Conservation (phyloP, 2,329 filamentous ascomycete genomes). For the Cladophialophora bantiana region DNA sequence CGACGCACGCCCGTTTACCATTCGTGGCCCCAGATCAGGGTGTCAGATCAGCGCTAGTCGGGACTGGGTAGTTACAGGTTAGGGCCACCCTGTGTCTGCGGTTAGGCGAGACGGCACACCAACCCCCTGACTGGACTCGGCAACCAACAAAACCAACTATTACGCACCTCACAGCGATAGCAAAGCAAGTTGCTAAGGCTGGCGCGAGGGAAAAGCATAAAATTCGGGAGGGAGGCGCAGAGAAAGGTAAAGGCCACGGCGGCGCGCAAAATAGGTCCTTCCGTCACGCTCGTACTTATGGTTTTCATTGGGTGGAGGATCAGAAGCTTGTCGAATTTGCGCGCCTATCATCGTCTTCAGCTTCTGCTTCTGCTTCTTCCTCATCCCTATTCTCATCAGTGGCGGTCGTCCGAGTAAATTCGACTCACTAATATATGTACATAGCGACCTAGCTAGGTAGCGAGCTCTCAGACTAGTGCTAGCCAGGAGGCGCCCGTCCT, state of each 20-base stretch:
- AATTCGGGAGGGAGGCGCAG: not conserved
- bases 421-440: too few relatives aligned
- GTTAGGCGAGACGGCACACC: not conserved
- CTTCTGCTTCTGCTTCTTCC: too few relatives aligned
- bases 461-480: too few relatives aligned
- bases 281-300: not conserved
- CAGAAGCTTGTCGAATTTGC: not conserved
- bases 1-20: not conserved
- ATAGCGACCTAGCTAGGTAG: too few relatives aligned
- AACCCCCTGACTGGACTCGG: too few relatives aligned
- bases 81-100: not conserved
- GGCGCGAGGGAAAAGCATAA: too few relatives aligned
- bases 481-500: too few relatives aligned
- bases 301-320: not conserved
- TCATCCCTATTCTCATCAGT: not conserved
- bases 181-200: too few relatives aligned
- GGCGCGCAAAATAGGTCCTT: not conserved
- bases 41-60: conserved; percentile 6
- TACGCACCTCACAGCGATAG: too few relatives aligned
- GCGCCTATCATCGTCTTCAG: conserved; percentile 41
- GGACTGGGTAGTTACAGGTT: not conserved
- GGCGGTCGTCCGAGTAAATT: too few relatives aligned
- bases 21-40: not conserved
- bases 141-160: too few relatives aligned
- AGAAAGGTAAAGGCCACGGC: not conserved